These are phyloP conservation scores for Colletotrichum brevisporum DNA, from an alignment of 2,329 filamentous ascomycete species.

Conservation along the genomic window DNA sequence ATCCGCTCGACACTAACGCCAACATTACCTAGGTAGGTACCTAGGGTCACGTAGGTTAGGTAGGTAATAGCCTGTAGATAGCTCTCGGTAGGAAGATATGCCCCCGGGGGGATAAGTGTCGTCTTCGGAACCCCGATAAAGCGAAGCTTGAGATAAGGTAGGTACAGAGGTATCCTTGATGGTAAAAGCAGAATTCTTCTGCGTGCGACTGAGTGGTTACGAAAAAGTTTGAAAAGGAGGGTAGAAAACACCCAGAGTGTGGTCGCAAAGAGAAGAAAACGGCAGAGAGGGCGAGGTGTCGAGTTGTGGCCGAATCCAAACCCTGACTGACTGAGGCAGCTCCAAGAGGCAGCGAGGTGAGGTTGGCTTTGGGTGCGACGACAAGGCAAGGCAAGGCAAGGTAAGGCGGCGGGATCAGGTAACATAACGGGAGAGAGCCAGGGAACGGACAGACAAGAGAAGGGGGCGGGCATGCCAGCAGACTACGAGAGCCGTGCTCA, in stretches of 20 bases:
- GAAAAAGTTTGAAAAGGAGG: neutral
- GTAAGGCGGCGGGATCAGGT: neutral
- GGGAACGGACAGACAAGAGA: slow-evolving; percentile 14
- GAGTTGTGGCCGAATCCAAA: slow-evolving; percentile 28
- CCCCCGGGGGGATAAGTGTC: neutral
- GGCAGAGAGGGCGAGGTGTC: slow-evolving; percentile 14
- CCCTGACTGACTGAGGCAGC: slow-evolving; percentile 8
- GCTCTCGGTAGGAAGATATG: too few species aligned
- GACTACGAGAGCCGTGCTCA: slow-evolving; percentile 1
- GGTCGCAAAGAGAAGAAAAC: slow-evolving; percentile 15
- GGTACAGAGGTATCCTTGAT: too few species aligned
- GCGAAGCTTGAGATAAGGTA: slow-evolving; percentile 6
- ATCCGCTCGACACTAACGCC: too few species aligned
- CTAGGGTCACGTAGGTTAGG: neutral
- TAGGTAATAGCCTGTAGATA: too few species aligned
- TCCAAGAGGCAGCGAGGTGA: slow-evolving; percentile 8
- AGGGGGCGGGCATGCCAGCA: slow-evolving; percentile 33
- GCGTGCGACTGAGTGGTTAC: neutral
- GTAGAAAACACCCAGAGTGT: neutral
- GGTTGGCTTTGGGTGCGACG: neutral
- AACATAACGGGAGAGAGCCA: slow-evolving; percentile 16
- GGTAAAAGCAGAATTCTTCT: too few species aligned
- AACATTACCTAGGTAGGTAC: too few species aligned
- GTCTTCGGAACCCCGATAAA: slow-evolving; percentile 5
- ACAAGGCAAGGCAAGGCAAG: slow-evolving; percentile 3